Conservation (phyloP, 75 land plant species). For the Isoetes taiwanensis region DNA sequence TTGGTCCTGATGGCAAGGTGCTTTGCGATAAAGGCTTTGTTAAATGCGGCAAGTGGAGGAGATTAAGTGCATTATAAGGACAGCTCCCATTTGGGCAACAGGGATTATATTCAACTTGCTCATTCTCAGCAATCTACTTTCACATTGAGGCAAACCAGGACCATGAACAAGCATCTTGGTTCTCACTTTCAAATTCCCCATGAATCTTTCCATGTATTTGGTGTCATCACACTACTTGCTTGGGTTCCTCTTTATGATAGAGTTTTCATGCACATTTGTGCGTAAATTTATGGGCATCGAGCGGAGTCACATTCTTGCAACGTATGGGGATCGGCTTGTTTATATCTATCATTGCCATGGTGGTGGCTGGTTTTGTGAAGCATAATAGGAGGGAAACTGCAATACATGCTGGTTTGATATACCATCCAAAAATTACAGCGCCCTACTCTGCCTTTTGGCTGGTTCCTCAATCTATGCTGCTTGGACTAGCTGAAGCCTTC, state of each 20-base stretch:
- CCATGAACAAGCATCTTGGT: background rate
- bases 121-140: background rate
- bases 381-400: background rate
- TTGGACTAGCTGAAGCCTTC: background rate
- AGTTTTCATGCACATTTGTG: background rate
- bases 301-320: background rate
- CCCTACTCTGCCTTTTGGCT: conserved; percentile 7
- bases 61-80: background rate
- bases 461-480: background rate
- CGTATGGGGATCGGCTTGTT: background rate
- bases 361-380: background rate
- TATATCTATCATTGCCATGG: conserved; percentile 1
- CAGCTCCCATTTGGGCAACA: background rate
- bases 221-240: background rate
- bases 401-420: background rate
- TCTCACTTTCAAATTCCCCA: background rate
- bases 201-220: background rate
- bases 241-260: background rate
- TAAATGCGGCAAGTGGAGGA: conserved; percentile 1
- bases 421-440: background rate
- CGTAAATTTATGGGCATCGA: background rate
- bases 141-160: background rate
- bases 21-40: background rate
- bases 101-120: conserved; percentile 1
- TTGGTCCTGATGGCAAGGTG: background rate